A percentile compares a stretch with the other conserved stretches of the same genome.
Evolutionary conservation across 768 basidiomycete species (phyloP).

Genomic region (Wakefieldia striispora): DNA sequence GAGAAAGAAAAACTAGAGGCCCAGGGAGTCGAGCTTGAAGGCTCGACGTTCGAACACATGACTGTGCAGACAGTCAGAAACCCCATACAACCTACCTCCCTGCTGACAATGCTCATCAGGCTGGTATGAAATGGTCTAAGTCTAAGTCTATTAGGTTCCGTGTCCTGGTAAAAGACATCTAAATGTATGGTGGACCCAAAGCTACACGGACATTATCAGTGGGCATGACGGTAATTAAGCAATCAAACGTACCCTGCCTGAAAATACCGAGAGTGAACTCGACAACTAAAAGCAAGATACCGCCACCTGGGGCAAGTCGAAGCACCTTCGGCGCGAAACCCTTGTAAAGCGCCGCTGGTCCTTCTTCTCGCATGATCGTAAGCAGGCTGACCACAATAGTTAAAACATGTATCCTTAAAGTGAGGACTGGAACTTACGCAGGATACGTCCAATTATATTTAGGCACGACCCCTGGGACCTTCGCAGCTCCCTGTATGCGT

Average conservation of each 20-base stretch:
- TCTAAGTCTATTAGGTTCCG: slow-evolving; percentile 2
- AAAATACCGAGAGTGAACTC: slow-evolving; percentile 80
- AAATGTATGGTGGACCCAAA: slow-evolving; percentile 35
- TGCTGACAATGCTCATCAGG: neutral
- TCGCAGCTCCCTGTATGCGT: slow-evolving; percentile 79
- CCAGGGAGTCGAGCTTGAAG: slow-evolving; percentile 15
- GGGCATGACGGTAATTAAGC: neutral
- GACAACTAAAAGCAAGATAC: slow-evolving; percentile 90
- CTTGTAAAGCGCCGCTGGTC: slow-evolving; percentile 83
- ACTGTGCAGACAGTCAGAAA: slow-evolving; percentile 7
- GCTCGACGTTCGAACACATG: slow-evolving; percentile 1
- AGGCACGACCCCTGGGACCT: slow-evolving; percentile 64
- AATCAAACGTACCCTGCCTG: slow-evolving; percentile 52
- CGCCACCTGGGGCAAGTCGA: slow-evolving; percentile 92
- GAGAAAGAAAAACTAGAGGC: slow-evolving; percentile 16
- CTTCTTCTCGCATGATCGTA: slow-evolving; percentile 85
- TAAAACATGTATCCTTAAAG: neutral
- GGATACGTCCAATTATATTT: slow-evolving; percentile 98
- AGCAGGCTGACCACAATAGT: slow-evolving; percentile 41
- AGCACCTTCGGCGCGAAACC: slow-evolving; percentile 96
- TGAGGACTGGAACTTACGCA: slow-evolving; percentile 39
- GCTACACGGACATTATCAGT: slow-evolving; percentile 14
- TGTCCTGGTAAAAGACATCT: slow-evolving; percentile 2
- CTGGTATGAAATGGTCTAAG: neutral
- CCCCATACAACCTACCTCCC: neutral